Conservation (phyloP, 176 grass and related monocot genomes). For the Metroxylon sagu region DNA sequence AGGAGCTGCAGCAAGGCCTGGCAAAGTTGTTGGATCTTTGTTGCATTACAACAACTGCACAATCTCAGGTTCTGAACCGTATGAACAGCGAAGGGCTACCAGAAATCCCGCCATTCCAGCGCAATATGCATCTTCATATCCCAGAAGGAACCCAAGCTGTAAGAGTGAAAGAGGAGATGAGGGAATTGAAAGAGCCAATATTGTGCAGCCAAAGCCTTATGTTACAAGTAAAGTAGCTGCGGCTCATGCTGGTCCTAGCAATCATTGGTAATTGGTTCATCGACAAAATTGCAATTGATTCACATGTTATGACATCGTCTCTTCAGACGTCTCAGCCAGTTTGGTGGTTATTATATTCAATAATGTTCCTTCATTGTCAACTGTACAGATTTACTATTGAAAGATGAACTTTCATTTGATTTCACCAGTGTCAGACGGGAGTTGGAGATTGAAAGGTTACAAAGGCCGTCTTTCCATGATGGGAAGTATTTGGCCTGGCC, state of each 20-base stretch:
- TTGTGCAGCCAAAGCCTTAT: constrained; percentile 35
- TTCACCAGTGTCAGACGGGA: too few species aligned
- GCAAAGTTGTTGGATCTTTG: constrained; percentile 45
- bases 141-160: constrained; percentile 71
- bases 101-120: constrained; percentile 35
- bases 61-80: constrained; percentile 28
- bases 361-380: too few species aligned
- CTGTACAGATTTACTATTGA: too few species aligned
- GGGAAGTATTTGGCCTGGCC: too few species aligned
- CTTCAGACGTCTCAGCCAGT: too few species aligned
- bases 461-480: too few species aligned
- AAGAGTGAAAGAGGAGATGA: constrained; percentile 70
- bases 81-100: constrained; percentile 51
- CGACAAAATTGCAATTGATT: too few species aligned
- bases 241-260: constrained; percentile 38
- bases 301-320: too few species aligned
- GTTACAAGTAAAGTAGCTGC: constrained; percentile 49
- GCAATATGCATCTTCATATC: constrained; percentile 54
- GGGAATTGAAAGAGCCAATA: constrained; percentile 29
- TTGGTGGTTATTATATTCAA: too few species aligned
- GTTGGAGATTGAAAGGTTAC: too few species aligned
- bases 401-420: too few species aligned
- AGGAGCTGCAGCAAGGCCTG: constrained; percentile 48
- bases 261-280: constrained; percentile 44
- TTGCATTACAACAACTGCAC: constrained; percentile 33